Evolutionary conservation across 1,139 yeast genomes (phyloP), one percentile per base, ranked within the genome.

Genomic region (Debaryomyces coudertii): DNA sequence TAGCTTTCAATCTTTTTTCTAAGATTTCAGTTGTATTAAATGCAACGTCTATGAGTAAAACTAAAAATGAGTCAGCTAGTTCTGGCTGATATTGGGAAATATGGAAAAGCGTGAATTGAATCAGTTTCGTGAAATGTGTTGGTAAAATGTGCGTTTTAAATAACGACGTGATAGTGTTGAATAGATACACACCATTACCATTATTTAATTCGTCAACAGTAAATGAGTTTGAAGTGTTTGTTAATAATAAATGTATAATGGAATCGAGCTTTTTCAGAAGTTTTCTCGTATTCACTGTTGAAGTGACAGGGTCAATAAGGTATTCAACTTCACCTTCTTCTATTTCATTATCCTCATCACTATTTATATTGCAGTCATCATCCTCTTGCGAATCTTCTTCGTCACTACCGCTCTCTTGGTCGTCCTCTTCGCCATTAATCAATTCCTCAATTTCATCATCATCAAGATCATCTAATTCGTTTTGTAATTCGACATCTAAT

Each of bases 401-500:
- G 58, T 60, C 24, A 55, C 62, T 9, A 12, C 28, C 40, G n/a
- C 60, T 71, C 4, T 55, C 65, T 12, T 63, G 69, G 5, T 62
- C 69, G 1, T 73, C 81, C 2, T 76, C 84, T 4, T 71, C 76
- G 1, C 77, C 82, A 31, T 76, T 79, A n/a, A 77, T 80, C 22
- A 77, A 79, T 31, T 79, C 86, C 34, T 84, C 86, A 40, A 82
- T 80, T 48, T 83, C 89, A 46, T 88, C 96, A 58, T 89, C 96
- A 50, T 74, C 79, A 46, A 86, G 71, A 53, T 89, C 96, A 54
- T 89, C 96, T 51, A 88, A 68, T 57, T 87, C 95, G 58, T 89
- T 90, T 60, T 90, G 97, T 49, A 92, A 73, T 64, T 90, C 98
- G n/a, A 92, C 97, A 66, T 93, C 99, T 38, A 93, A 73, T 55